phyloP scores from a whole-genome alignment of 2,329 filamentous ascomycete genomes.

The Onygena corvina region DNA sequence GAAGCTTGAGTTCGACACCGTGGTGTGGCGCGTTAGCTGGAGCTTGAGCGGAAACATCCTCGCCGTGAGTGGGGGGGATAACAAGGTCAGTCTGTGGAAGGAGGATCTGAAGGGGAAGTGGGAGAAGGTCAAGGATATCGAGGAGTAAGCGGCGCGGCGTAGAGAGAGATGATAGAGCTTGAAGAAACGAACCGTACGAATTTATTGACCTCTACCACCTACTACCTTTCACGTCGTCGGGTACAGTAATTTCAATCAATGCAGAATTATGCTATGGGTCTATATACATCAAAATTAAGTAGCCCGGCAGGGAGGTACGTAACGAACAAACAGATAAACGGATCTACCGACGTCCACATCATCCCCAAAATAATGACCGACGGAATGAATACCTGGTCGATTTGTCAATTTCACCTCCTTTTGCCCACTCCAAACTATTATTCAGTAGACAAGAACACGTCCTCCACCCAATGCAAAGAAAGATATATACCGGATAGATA shows the following conservation, averaged over 20 bases:
- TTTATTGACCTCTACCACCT: no score
- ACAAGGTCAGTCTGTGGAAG: conserved; percentile 97
- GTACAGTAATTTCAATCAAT: no score
- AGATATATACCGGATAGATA: no score
- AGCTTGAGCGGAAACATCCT: conserved; percentile 92
- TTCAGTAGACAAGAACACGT: neutral
- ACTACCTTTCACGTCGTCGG: no score
- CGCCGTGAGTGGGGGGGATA: conserved; percentile 85
- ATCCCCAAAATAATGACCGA: neutral
- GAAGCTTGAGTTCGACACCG: conserved; percentile 72
- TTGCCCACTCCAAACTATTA: neutral
- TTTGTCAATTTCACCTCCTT: neutral
- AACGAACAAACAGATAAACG: no score
- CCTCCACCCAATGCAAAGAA: neutral
- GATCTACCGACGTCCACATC: no score
- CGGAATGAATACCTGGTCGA: neutral
- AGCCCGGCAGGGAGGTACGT: no score
- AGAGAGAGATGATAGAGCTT: no score
- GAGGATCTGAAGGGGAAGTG: conserved; percentile 93
- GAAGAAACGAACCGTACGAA: neutral
- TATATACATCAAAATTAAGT: no score
- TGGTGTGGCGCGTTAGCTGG: conserved; percentile 96
- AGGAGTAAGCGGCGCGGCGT: no score
- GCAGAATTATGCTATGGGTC: neutral
- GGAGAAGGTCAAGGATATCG: conserved; percentile 94